Percentiles rank a stretch among this genome's conserved stretches.
phyloP scores from a whole-genome alignment of 345 rosid species.

The Syzygium jambos region DNA sequence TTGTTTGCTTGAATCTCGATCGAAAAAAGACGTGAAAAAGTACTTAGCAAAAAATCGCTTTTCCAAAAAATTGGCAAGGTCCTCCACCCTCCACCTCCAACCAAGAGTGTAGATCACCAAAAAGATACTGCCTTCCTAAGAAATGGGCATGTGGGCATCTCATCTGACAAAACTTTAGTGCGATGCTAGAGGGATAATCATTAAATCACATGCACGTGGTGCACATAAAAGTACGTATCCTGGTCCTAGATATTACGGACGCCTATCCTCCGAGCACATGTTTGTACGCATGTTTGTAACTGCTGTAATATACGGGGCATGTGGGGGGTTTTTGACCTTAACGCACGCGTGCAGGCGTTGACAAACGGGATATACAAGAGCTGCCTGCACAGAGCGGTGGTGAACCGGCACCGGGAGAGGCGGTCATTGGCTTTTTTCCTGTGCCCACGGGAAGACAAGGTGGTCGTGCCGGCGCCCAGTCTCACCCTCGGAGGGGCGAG shows the following conservation, averaged over 20 bases:
- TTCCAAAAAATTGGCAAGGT: not conserved
- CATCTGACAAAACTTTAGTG: not conserved
- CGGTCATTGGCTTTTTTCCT: slow-evolving; percentile 48
- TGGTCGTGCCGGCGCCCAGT: slow-evolving; percentile 51
- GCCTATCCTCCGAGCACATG: not conserved
- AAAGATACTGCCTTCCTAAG: not conserved
- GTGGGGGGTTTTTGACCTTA: not conserved
- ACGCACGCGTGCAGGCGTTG: slow-evolving; percentile 27
- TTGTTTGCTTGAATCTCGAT: not conserved
- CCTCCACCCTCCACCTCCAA: not conserved
- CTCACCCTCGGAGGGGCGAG: slow-evolving; percentile 19
- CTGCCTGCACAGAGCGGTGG: slow-evolving; percentile 63
- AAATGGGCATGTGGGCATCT: not conserved
- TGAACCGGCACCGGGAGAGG: slow-evolving; percentile 36
- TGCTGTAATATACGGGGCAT: not conserved
- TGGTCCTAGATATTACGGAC: not conserved
- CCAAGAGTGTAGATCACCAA: not conserved
- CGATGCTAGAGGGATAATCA: not conserved
- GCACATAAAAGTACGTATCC: not conserved
- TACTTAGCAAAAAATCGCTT: not conserved
- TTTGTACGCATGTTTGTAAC: not conserved
- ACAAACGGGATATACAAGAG: slow-evolving; percentile 58
- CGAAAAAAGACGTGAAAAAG: not conserved
- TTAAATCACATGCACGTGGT: not conserved
- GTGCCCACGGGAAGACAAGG: slow-evolving; percentile 46